Conservation (phyloP, 2,329 filamentous ascomycete species). For the Penicillium sp. region DNA sequence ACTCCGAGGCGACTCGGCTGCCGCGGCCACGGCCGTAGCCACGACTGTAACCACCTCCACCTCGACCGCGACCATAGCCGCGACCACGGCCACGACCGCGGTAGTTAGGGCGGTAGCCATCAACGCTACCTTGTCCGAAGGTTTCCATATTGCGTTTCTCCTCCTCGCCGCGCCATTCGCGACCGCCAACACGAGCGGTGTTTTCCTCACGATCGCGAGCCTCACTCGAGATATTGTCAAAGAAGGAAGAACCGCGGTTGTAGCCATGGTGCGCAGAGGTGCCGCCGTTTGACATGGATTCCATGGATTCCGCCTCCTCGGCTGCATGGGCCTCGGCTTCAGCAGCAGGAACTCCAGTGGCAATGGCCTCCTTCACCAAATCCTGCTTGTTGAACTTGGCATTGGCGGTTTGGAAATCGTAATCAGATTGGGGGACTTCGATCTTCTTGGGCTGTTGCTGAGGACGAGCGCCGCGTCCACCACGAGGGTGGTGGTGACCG, state of each 20-base stretch:
- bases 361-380: conserved; percentile 82
- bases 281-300: conserved; percentile 37
- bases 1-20: conserved; percentile 39
- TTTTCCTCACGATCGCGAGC: conserved; percentile 81
- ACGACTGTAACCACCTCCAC: conserved; percentile 48
- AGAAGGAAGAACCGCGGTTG: conserved; percentile 88
- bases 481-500: conserved; percentile 42
- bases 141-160: conserved; percentile 96
- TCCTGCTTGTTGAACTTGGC: conserved; percentile 88
- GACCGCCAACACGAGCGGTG: conserved; percentile 65
- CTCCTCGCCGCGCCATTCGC: conserved; percentile 88
- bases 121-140: conserved; percentile 93
- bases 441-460: conserved; percentile 62
- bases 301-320: conserved; percentile 49
- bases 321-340: conserved; percentile 50
- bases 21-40: conserved; percentile 43
- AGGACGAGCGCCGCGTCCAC: conserved; percentile 48
- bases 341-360: conserved; percentile 66
- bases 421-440: conserved; percentile 86
- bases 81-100: conserved; percentile 59
- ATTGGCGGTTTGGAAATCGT: conserved; percentile 83
- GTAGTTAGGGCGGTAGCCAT: conserved; percentile 78
- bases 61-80: conserved; percentile 50
- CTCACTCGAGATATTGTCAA: conserved; percentile 97
- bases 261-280: conserved; percentile 57